A percentile compares a stretch with the other conserved stretches of the same genome.
These are phyloP conservation scores for Strigomonas culicis DNA, from an alignment of 208 protist genomes.

Conservation along the genomic window DNA sequence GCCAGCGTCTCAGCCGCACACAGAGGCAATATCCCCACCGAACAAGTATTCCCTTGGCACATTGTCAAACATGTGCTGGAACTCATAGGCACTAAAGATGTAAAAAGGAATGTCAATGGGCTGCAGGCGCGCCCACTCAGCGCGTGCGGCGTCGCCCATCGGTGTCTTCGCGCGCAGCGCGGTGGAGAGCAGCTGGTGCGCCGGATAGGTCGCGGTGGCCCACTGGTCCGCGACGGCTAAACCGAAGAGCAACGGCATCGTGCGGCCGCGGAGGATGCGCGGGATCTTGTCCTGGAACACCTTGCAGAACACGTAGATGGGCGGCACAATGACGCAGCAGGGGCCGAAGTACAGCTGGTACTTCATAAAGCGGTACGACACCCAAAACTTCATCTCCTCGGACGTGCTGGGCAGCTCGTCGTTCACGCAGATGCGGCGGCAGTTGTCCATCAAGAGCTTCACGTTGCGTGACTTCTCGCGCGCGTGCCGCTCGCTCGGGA, in stretches of 20 bases:
- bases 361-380: constrained; percentile 86
- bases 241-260: constrained; percentile 60
- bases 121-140: constrained; percentile 86
- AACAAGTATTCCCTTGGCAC: constrained; percentile 67
- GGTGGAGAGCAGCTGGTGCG: constrained; percentile 73
- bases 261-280: constrained; percentile 51
- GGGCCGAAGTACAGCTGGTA: constrained; percentile 85
- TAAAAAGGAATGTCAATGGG: constrained; percentile 82
- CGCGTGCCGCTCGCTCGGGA: constrained; percentile 82
- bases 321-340: constrained; percentile 62
- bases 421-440: constrained; percentile 70
- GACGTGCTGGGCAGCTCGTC: constrained; percentile 81
- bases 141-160: constrained; percentile 87
- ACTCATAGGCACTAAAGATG: constrained; percentile 77
- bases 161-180: constrained; percentile 81
- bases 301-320: constrained; percentile 82
- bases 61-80: constrained; percentile 74
- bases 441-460: constrained; percentile 90
- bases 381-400: constrained; percentile 88
- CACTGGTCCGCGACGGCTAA: constrained; percentile 75
- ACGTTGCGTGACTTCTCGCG: constrained; percentile 83
- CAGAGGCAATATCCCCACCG: constrained; percentile 67
- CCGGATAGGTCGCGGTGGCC: constrained; percentile 81
- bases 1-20: constrained; percentile 38
- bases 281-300: constrained; percentile 77